phyloP scores from a whole-genome alignment of 495 filamentous ascomycete species.

The Xylaria grammica region DNA sequence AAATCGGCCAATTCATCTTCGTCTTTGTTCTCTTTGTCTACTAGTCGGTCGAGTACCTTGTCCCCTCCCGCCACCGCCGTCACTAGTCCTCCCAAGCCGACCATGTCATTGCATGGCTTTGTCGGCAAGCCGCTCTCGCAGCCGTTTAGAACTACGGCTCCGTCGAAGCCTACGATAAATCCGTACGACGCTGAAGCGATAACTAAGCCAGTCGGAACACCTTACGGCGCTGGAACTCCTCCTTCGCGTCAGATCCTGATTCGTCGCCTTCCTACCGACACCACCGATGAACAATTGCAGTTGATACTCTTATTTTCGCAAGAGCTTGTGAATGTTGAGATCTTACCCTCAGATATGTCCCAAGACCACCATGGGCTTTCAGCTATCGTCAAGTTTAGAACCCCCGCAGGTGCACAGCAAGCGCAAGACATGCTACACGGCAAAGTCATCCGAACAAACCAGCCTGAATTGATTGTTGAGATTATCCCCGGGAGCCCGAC shows the following conservation, averaged over 20 bases:
- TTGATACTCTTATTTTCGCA: slow-evolving; percentile 87
- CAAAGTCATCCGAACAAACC: slow-evolving; percentile 74
- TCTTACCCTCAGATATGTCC: slow-evolving; percentile 66
- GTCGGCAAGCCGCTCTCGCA: slow-evolving; percentile 36
- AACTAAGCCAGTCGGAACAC: slow-evolving; percentile 52
- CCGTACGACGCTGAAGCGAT: slow-evolving; percentile 55
- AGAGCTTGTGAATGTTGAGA: slow-evolving; percentile 75
- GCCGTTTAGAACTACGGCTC: slow-evolving; percentile 37
- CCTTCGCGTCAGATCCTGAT: slow-evolving; percentile 58
- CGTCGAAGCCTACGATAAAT: slow-evolving; percentile 44
- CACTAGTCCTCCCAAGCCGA: slow-evolving; percentile 34
- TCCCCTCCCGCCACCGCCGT: slow-evolving; percentile 38
- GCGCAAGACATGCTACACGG: slow-evolving; percentile 78
- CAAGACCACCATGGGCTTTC: slow-evolving; percentile 79
- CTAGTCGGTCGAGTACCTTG: slow-evolving; percentile 42
- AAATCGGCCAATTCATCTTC: slow-evolving; percentile 37
- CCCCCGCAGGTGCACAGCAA: slow-evolving; percentile 73
- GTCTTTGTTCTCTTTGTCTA: slow-evolving; percentile 40
- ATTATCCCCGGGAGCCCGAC: slow-evolving; percentile 59
- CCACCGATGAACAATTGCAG: slow-evolving; percentile 71
- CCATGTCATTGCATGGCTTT: slow-evolving; percentile 48
- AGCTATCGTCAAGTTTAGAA: slow-evolving; percentile 77
- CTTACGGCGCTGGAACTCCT: slow-evolving; percentile 54
- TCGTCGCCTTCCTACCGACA: slow-evolving; percentile 77
- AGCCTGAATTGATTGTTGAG: slow-evolving; percentile 81